These are phyloP conservation scores for Mycena latifolia DNA, from an alignment of 768 basidiomycete species.

Conservation along the genomic window DNA sequence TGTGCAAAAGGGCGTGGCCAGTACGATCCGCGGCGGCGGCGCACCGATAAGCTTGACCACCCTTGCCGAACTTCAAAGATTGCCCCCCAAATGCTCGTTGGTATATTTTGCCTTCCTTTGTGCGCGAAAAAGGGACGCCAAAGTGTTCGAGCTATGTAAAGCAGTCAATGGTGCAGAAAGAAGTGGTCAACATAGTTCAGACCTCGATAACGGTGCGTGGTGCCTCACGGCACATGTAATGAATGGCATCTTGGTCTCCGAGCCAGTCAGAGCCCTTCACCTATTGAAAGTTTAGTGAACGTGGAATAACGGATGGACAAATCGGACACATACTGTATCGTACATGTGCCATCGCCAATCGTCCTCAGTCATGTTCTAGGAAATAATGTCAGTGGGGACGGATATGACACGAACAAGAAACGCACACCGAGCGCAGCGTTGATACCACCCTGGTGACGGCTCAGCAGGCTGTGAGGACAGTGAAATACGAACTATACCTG, in stretches of 20 bases:
- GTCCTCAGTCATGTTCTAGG: constrained; percentile 98
- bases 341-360: constrained; percentile 99
- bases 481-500: constrained; percentile 66
- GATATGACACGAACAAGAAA: constrained; percentile 34
- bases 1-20: constrained; percentile 98
- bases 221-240: constrained; percentile 99
- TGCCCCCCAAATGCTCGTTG: constrained; percentile 99
- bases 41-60: constrained; percentile 98
- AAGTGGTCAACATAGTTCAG: constrained; percentile 25
- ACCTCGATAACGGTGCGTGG: constrained; percentile 95
- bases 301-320: background rate
- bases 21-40: constrained; percentile 99
- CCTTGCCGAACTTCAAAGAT: constrained; percentile 96
- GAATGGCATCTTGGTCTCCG: constrained; percentile 99
- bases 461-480: constrained; percentile 24
- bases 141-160: constrained; percentile 91
- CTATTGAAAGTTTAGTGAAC: constrained; percentile 51
- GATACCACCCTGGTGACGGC: constrained; percentile 84
- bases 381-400: constrained; percentile 23
- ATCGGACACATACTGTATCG: constrained; percentile 75
- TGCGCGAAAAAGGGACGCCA: constrained; percentile 98
- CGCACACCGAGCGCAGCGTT: constrained; percentile 95
- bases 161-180: constrained; percentile 3
- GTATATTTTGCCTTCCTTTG: constrained; percentile 99
- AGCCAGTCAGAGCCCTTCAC: constrained; percentile 99